phyloP scores from a whole-genome alignment of 352 stramenopile genomes.

The Aphanomyces cochlioides region DNA sequence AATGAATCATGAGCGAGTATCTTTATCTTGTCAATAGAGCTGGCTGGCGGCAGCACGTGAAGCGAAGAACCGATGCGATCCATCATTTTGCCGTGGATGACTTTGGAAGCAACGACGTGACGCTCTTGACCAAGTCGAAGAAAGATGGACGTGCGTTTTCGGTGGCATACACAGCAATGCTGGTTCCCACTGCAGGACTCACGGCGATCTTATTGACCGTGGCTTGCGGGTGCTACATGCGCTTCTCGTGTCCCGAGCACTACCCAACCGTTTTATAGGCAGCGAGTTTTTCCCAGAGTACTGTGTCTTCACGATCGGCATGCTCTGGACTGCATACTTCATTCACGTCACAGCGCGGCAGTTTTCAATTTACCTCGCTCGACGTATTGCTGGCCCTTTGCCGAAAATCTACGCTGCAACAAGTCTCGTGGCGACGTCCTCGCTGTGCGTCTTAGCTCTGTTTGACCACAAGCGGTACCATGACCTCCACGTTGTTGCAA shows the following conservation, averaged over 20 bases:
- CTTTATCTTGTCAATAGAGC: too few species aligned
- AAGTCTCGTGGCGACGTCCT: slow-evolving; percentile 39
- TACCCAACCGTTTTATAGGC: slow-evolving; percentile 82
- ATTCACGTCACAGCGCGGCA: slow-evolving; percentile 43
- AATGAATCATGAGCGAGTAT: too few species aligned
- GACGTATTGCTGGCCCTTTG: not conserved
- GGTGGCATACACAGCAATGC: slow-evolving; percentile 39
- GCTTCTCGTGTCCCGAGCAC: slow-evolving; percentile 65
- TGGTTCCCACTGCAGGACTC: slow-evolving; percentile 66
- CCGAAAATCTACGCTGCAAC: slow-evolving; percentile 12
- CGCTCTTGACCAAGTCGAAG: not conserved
- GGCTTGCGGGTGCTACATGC: slow-evolving; percentile 51
- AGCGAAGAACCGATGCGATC: not conserved
- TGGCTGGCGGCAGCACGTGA: not conserved
- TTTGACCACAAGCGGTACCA: slow-evolving; percentile 70
- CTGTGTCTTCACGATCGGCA: slow-evolving; percentile 61
- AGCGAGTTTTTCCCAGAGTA: slow-evolving; percentile 64
- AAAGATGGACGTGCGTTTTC: not conserved
- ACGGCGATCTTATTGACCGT: slow-evolving; percentile 66
- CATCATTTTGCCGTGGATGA: not conserved
- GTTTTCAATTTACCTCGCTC: slow-evolving; percentile 1
- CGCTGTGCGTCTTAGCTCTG: slow-evolving; percentile 64
- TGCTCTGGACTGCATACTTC: slow-evolving; percentile 68
- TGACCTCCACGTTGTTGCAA: slow-evolving; percentile 61
- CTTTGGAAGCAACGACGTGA: not conserved